Evolutionary conservation across 2,329 filamentous ascomycete species (phyloP).

Genomic region (Pseudocercospora pini-densiflorae): DNA sequence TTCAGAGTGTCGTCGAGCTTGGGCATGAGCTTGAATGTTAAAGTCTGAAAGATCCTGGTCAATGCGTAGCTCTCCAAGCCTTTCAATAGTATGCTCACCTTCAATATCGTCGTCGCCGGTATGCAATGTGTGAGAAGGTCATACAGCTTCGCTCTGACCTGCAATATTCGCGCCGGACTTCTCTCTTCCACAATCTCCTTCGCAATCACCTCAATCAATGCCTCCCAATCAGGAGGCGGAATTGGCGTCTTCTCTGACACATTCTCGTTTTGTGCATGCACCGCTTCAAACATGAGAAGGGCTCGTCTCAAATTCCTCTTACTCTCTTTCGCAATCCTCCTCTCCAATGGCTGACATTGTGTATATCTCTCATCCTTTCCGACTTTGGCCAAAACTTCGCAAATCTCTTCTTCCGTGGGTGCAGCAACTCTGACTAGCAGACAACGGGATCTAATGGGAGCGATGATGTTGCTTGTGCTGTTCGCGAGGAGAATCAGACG

Average conservation of each 20-base stretch:
- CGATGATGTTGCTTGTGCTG: constrained; percentile 97
- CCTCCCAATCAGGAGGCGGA: constrained; percentile 96
- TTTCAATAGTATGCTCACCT: constrained; percentile 53
- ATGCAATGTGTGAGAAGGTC: constrained; percentile 97
- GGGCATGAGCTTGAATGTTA: constrained; percentile 90
- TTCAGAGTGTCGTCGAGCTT: constrained; percentile 89
- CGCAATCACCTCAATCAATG: constrained; percentile 85
- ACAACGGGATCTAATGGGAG: constrained; percentile 92
- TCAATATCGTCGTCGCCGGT: constrained; percentile 89
- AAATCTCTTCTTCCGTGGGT: constrained; percentile 84
- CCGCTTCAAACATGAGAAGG: constrained; percentile 94
- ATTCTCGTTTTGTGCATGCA: constrained; percentile 96
- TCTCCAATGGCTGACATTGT: constrained; percentile 74
- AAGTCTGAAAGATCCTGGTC: constrained; percentile 56
- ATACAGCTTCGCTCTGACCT: constrained; percentile 93
- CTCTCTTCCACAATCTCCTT: constrained; percentile 92
- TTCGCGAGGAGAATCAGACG: constrained; percentile 91
- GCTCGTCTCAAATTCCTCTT: constrained; percentile 88
- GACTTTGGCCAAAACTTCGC: constrained; percentile 68
- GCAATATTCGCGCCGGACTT: constrained; percentile 83
- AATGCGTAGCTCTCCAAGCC: neutral
- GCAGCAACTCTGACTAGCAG: constrained; percentile 90
- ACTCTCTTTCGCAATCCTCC: constrained; percentile 86
- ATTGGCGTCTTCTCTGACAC: constrained; percentile 86
- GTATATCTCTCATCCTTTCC: constrained; percentile 85